Percentiles rank a stretch among this genome's conserved stretches.
These are phyloP conservation scores for Piloderma croceum DNA, from an alignment of 768 basidiomycete species.

Conservation along the genomic window DNA sequence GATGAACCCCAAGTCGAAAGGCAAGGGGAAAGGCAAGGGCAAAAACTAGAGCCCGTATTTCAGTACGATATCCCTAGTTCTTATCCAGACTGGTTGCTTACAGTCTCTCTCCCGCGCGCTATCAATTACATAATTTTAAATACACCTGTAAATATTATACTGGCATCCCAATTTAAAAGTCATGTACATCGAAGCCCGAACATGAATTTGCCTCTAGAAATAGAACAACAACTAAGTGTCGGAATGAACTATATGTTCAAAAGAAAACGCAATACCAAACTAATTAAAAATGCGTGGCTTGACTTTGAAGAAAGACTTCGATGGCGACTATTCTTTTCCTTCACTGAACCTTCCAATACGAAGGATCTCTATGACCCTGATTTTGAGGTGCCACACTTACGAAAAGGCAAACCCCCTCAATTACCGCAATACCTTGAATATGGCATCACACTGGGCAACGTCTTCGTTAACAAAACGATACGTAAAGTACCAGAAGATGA, in stretches of 20 bases:
- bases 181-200: too few relatives aligned
- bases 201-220: too few relatives aligned
- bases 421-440: conserved; percentile 15
- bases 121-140: conserved; percentile 9
- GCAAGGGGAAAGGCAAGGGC: too few relatives aligned
- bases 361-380: too few relatives aligned
- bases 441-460: conserved; percentile 10
- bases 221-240: too few relatives aligned
- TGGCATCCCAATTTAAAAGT: conserved; percentile 7
- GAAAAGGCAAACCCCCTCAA: too few relatives aligned
- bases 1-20: conserved; percentile 6
- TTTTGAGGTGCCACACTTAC: too few relatives aligned
- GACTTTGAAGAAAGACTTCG: conserved; percentile 15
- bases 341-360: too few relatives aligned
- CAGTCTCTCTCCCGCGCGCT: conserved; percentile 8
- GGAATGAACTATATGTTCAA: conserved; percentile 19
- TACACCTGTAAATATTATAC: conserved; percentile 8
- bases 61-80: conserved; percentile 6
- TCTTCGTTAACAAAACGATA: conserved; percentile 12
- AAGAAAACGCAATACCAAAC: conserved; percentile 1
- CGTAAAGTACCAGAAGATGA: conserved; percentile 9
- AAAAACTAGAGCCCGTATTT: too few relatives aligned
- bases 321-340: conserved; percentile 13
- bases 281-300: too few relatives aligned
- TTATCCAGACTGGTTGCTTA: conserved; percentile 16